Evolutionary conservation across 2,329 filamentous ascomycete species (phyloP).

Genomic region (Ascochyta viciae-villosae): DNA sequence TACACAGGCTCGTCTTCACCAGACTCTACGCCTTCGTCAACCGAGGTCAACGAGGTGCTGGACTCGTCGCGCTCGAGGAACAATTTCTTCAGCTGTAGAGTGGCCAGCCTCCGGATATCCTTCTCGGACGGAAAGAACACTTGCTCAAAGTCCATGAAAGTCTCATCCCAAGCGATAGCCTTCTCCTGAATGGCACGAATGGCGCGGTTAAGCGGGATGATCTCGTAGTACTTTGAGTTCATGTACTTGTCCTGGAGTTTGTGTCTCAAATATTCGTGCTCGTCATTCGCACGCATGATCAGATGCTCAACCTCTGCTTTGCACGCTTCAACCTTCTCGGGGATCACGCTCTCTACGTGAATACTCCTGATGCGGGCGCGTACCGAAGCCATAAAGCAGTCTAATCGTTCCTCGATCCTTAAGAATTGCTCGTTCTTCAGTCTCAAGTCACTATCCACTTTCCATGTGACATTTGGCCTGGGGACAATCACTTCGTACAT

Average conservation of each 20-base stretch:
- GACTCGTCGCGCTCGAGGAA: slow-evolving; percentile 88
- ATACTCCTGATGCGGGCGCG: slow-evolving; percentile 85
- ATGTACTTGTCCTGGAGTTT: slow-evolving; percentile 91
- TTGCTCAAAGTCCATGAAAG: slow-evolving; percentile 87
- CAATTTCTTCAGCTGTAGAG: slow-evolving; percentile 91
- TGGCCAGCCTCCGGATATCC: slow-evolving; percentile 90
- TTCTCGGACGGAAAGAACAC: slow-evolving; percentile 95
- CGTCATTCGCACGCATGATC: slow-evolving; percentile 80
- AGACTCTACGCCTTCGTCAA: slow-evolving; percentile 68
- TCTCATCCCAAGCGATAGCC: slow-evolving; percentile 90
- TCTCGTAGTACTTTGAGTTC: slow-evolving; percentile 93
- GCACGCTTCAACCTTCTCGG: slow-evolving; percentile 84
- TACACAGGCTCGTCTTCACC: slow-evolving; percentile 39
- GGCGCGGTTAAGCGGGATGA: slow-evolving; percentile 89
- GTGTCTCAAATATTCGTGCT: slow-evolving; percentile 75
- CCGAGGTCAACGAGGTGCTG: slow-evolving; percentile 73
- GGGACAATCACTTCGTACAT: slow-evolving; percentile 95
- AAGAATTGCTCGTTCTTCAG: slow-evolving; percentile 92
- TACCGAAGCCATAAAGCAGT: slow-evolving; percentile 87
- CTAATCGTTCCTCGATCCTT: slow-evolving; percentile 81
- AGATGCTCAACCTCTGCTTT: slow-evolving; percentile 81
- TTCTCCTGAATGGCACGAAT: slow-evolving; percentile 91
- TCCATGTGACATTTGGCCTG: slow-evolving; percentile 90
- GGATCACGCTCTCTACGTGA: slow-evolving; percentile 86
- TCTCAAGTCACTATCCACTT: slow-evolving; percentile 90